Base-by-base conservation (phyloP, 768 basidiomycete species). In the Cubamyces sp. region DNA sequence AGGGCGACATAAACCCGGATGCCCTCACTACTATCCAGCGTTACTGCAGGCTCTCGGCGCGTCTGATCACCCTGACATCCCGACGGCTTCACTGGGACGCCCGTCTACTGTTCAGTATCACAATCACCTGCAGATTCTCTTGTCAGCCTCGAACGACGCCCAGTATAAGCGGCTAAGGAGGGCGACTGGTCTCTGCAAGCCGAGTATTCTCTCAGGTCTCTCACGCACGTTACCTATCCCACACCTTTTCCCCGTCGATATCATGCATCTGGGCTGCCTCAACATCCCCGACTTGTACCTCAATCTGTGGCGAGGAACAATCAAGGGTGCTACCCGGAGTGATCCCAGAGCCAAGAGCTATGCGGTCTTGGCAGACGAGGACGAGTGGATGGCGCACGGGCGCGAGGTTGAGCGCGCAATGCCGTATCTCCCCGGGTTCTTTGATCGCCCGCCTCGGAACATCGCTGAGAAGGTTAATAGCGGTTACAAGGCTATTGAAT, bases 91-190 rank as follows among this genome's bases (percentile, higher is more conserved):
- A 2, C 21, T 61, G 3, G 34, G n/a, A 2, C 18, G 26, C 1
- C 5, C 47, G 0, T 42, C 41, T 18, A 9, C 30, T 2, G 52
- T 40, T 8, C 43, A 41, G 19, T 64, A 59, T 26, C 1, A 56
- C 1, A 1, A 9, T 7, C 39, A 58, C 15, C 18, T 59, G 5
- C 37, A 6, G 6, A 43, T 26, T 2, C 28, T 85, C 43, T 81
- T 82, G 52, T 83, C 83, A 26, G 81, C 81, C 51, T 80, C 84
- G 21, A 57, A 49, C 19, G 39, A 47, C 8, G 19, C n/a, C n/a
- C 45, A 57, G 25, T 50, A 57, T 48, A 34, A 57, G 25, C 47
- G 2, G 5, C 15, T 57, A 8, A 55, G 79, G 79, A 74, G 62
- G 57, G 69, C 66, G 46, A 76, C 74, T 6, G 77, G 80, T 0